Conservation (phyloP, 257 asterid genomes). For the Ballota nigra region DNA sequence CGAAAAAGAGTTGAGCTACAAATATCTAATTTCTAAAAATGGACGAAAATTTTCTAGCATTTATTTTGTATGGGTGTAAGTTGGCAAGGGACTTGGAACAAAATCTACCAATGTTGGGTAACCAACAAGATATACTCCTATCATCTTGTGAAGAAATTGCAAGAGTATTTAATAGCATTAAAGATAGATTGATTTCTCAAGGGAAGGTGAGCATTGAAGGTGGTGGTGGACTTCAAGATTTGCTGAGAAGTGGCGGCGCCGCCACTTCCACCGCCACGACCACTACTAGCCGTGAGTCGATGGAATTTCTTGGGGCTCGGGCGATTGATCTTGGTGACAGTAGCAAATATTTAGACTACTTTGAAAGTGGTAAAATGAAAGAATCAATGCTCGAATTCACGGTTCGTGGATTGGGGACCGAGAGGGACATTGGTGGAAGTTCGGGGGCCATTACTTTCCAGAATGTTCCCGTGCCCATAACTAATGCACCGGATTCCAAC, state of each 20-base stretch:
- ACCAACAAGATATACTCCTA: slow-evolving; percentile 39
- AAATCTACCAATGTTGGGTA: slow-evolving; percentile 34
- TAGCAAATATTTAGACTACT: background rate
- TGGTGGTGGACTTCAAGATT: slow-evolving; percentile 41
- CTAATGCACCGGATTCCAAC: slow-evolving; percentile 34
- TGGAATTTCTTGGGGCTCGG: slow-evolving; percentile 37
- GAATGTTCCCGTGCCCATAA: background rate
- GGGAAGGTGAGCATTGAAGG: background rate
- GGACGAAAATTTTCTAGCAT: slow-evolving; percentile 45
- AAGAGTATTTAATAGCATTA: slow-evolving; percentile 40
- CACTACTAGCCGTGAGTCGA: slow-evolving; percentile 9
- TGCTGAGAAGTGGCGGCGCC: slow-evolving; percentile 33
- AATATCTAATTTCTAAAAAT: slow-evolving; percentile 19
- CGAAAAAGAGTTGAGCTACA: background rate
- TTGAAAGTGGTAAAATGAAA: slow-evolving; percentile 5
- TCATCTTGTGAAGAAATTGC: slow-evolving; percentile 55
- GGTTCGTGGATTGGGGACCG: slow-evolving; percentile 15
- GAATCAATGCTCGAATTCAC: slow-evolving; percentile 27
- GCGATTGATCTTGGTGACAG: background rate
- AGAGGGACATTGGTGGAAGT: slow-evolving; percentile 5
- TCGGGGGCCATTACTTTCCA: background rate
- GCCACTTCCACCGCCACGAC: background rate
- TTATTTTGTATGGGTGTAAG: slow-evolving; percentile 48
- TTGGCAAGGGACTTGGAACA: slow-evolving; percentile 56
- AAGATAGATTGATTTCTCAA: slow-evolving; percentile 32